Evolutionary conservation across 306 rosid genomes (phyloP), one percentile per base, ranked within the genome.

Genomic region (Vicia faba): DNA sequence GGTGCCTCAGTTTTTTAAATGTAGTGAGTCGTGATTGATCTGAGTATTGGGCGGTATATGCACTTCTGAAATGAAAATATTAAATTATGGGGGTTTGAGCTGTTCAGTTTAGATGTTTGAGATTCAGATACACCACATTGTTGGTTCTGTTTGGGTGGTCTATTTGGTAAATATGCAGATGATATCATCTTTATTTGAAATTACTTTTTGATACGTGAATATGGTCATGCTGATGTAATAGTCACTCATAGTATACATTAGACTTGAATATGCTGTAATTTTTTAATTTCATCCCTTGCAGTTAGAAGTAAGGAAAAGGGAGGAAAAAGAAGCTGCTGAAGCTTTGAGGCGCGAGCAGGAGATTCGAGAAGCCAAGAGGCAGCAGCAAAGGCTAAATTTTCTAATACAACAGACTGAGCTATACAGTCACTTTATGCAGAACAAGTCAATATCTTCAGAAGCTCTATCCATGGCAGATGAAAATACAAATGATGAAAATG

Each of bases 401-500:
- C 96, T 95, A 63, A 95, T 95, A 78, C 96, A 95, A 75, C 99
- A 95, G 75, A 95, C 99, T 15, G 99, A 95, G 80, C 84, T 95
- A 61, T 95, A 95, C 75, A 90, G 99, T 84, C 99, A 95, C 81
- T 95, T 95, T 75, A 90, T 95, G 99, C 97, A 86, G 85, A 90
- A 95, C 84, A 95, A 95, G 85, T 70, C 96, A 62, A 89, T 84
- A 75, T 75, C 91, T 33, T 79, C 96, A 51, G 99, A 90, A 58
- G 76, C 76, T 78, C 64, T 83, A 58, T 67, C 88, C 48, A 55
- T 45, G 20, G 89, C 40, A 48, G 88, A 84, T 73, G 97, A 79
- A 75, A 74, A 65, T 43, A 53, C 50, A 62, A 60, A 80, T 48
- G 85, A 83, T 36, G 79, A 93, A 76, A 89, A 86, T 75, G 80